These are phyloP conservation scores for Vinca major DNA, from an alignment of 305 asterid species.

Conservation along the genomic window DNA sequence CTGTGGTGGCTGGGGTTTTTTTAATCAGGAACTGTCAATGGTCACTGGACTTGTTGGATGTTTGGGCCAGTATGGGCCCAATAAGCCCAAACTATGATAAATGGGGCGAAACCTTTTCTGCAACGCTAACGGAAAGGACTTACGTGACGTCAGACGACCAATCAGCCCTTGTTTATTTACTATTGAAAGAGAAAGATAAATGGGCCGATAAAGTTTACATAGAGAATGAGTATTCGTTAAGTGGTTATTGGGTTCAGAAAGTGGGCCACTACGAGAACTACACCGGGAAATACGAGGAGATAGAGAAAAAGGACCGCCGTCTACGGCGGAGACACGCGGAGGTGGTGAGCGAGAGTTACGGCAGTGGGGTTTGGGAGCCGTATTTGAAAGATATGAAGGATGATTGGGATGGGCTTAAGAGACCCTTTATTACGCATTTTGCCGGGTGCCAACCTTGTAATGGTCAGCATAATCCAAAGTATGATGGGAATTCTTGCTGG, in stretches of 20 bases:
- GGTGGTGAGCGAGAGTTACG: slow-evolving; percentile 34
- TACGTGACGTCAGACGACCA: slow-evolving; percentile 58
- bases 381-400: slow-evolving; percentile 24
- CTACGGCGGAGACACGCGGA: slow-evolving; percentile 54
- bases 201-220: slow-evolving; percentile 56
- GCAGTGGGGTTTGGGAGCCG: slow-evolving; percentile 20
- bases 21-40: slow-evolving; percentile 66
- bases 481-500: slow-evolving; percentile 43
- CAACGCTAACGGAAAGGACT: slow-evolving; percentile 39
- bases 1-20: slow-evolving; percentile 56
- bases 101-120: slow-evolving; percentile 41
- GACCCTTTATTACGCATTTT: slow-evolving; percentile 79
- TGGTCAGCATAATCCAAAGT: slow-evolving; percentile 53
- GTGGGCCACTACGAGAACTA: slow-evolving; percentile 33
- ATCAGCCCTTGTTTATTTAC: slow-evolving; percentile 48
- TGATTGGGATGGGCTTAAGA: slow-evolving; percentile 28
- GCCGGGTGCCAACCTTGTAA: slow-evolving; percentile 85
- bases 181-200: slow-evolving; percentile 33
- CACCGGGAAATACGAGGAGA: slow-evolving; percentile 21
- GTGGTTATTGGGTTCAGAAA: slow-evolving; percentile 52
- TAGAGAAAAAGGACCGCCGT: slow-evolving; percentile 21
- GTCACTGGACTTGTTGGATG: slow-evolving; percentile 57
- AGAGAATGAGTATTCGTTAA: slow-evolving; percentile 42
- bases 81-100: slow-evolving; percentile 36
- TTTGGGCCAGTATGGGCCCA: slow-evolving; percentile 73